A percentile compares a stretch with the other conserved stretches of the same genome.
Conservation (phyloP, 768 basidiomycete species). For the Neoboletus magnificus region DNA sequence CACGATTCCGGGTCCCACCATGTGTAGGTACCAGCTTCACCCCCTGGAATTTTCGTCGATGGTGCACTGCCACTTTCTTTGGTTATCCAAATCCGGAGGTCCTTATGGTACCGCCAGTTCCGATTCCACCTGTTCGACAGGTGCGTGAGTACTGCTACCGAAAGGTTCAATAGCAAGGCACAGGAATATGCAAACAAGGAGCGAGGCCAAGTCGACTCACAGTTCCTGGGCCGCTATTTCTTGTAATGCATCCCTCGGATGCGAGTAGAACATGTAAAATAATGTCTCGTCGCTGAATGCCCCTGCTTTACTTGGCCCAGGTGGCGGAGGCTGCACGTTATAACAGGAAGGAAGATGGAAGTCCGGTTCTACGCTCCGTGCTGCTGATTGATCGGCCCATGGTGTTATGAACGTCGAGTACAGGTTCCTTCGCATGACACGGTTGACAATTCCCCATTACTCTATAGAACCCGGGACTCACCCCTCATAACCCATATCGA, state of each 20-base stretch:
- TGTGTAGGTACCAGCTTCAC: slow-evolving; percentile 86
- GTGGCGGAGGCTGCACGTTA: slow-evolving; percentile 84
- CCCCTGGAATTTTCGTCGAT: slow-evolving; percentile 72
- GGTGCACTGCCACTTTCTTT: slow-evolving; percentile 80
- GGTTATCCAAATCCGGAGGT: slow-evolving; percentile 77
- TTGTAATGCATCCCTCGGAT: slow-evolving; percentile 87
- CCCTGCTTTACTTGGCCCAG: slow-evolving; percentile 73
- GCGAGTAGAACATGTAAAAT: slow-evolving; percentile 98
- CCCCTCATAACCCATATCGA: slow-evolving; percentile 85
- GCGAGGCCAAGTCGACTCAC: slow-evolving; percentile 48
- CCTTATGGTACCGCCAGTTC: slow-evolving; percentile 97
- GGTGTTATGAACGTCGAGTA: slow-evolving; percentile 95
- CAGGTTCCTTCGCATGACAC: slow-evolving; percentile 50
- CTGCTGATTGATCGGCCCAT: slow-evolving; percentile 89
- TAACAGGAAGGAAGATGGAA: slow-evolving; percentile 91
- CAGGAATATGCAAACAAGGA: slow-evolving; percentile 4
- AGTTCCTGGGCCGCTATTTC: slow-evolving; percentile 94
- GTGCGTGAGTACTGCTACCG: slow-evolving; percentile 3
- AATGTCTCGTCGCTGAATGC: slow-evolving; percentile 94
- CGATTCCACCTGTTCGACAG: slow-evolving; percentile 68
- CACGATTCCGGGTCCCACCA: slow-evolving; percentile 85
- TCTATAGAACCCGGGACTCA: slow-evolving; percentile 43
- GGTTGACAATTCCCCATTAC: slow-evolving; percentile 18
- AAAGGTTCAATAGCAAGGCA: not conserved
- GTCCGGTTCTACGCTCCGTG: slow-evolving; percentile 85